Conservation (phyloP, 768 basidiomycete species). For the Kwoniella shandongensis region DNA sequence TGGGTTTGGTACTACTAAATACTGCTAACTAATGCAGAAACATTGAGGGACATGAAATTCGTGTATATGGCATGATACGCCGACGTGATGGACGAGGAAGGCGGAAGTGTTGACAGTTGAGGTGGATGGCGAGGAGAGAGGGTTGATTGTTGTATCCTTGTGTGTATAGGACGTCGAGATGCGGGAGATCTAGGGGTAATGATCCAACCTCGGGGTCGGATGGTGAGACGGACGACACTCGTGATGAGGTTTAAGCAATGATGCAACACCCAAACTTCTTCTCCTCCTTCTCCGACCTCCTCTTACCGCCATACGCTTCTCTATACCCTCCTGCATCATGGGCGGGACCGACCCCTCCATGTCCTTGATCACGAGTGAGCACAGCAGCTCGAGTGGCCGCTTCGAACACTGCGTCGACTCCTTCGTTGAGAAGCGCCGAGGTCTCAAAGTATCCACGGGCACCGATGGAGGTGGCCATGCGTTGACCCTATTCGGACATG, state of each 20-base stretch:
- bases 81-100: no score
- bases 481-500: conserved; percentile 65
- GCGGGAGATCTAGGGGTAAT: no score
- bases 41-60: no score
- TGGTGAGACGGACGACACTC: neutral
- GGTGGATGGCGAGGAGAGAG: no score
- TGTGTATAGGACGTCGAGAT: neutral
- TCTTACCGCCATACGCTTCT: conserved; percentile 26
- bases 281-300: conserved; percentile 21
- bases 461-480: conserved; percentile 77
- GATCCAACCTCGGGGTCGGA: no score
- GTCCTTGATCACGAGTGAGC: conserved; percentile 73
- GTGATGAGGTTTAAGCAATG: conserved; percentile 1
- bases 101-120: no score
- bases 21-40: no score
- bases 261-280: conserved; percentile 21
- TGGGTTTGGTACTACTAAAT: no score
- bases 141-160: neutral
- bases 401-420: conserved; percentile 88
- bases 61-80: no score
- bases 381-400: conserved; percentile 94
- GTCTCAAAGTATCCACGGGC: conserved; percentile 95
- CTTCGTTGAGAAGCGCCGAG: conserved; percentile 63
- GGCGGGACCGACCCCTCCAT: conserved; percentile 46
- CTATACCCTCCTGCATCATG: conserved; percentile 31